Evolutionary conservation across 1,284 basidiomycete genomes (phyloP), one percentile per base, ranked within the genome.

Genomic region (Apiotrichum montevideense): DNA sequence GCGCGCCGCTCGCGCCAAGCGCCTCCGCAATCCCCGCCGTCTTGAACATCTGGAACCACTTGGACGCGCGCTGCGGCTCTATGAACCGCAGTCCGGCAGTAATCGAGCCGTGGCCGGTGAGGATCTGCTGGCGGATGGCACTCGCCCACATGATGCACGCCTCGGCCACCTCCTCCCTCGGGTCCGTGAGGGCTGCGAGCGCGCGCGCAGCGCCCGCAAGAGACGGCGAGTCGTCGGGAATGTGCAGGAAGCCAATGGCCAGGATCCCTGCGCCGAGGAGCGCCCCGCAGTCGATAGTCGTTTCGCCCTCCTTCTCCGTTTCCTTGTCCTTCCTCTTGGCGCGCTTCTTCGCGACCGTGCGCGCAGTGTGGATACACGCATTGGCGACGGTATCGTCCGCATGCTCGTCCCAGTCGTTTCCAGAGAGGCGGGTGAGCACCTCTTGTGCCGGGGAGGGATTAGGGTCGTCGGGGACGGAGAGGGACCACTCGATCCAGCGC

Each of bases 401-500:
- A 5, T 47, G 34, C 4, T 21, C 34, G 7, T 47, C 46, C 46
- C 46, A 47, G 46, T 47, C 46, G 35, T 37, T 29, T 4, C 6
- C 13, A n/a, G 46, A 29, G 6, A 47, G 46, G 14, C 5, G n/a
- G 14, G 13, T 37, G 14, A 47, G 46, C 34, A 47, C 35, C n/a
- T 4, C 3, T 14, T 15, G 35, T 11, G 46, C 46, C 7, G 13
- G 13, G 11, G 34, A 15, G 2, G 34, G 14, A n/a, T 34, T 2
- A 7, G 41, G 4, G 34, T 14, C 29, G 34, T 47, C 46, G 10
- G 34, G 34, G n/a, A 7, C 6, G 14, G 46, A 35, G 2, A 47
- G 46, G 6, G n/a, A 34, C 57, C 52, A 59, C 13, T 15, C 41
- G 32, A 54, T 39, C 58, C 58, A 59, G 11, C 55, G 44, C 8